Evolutionary conservation across 1,284 basidiomycete genomes (phyloP).

Genomic region (Ganoderma meredithae): DNA sequence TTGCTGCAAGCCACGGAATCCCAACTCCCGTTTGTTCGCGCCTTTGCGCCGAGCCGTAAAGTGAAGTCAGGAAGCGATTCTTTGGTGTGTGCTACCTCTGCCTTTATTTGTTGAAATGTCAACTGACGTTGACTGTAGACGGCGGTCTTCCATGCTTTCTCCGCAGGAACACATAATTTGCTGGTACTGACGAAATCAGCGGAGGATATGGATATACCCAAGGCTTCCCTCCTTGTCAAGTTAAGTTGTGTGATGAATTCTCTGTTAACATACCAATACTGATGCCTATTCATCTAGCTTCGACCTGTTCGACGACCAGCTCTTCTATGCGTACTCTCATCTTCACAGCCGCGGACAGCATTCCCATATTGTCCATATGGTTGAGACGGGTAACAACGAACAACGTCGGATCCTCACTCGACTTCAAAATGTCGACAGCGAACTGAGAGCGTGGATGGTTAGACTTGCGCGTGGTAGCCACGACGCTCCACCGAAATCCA

Average conservation of each 20-base stretch:
- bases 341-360: conserved; percentile 53
- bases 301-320: conserved; percentile 65
- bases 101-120: neutral
- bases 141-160: conserved; percentile 56
- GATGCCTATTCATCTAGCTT: conserved; percentile 51
- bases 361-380: conserved; percentile 68
- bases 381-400: conserved; percentile 60
- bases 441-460: conserved; percentile 55
- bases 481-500: conserved; percentile 53
- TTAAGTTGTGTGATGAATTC: conserved; percentile 40
- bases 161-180: conserved; percentile 63
- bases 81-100: neutral
- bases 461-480: conserved; percentile 47
- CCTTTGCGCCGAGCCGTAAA: conserved; percentile 30
- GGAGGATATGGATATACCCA: conserved; percentile 65
- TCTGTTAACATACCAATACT: neutral
- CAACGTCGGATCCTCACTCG: conserved; percentile 58
- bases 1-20: conserved; percentile 45
- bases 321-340: conserved; percentile 57
- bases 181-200: conserved; percentile 63
- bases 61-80: neutral
- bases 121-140: conserved; percentile 40
- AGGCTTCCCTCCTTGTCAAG: conserved; percentile 65
- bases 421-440: conserved; percentile 37
- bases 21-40: conserved; percentile 38